Percentiles rank a stretch among this genome's conserved stretches.
Conservation (phyloP, 2,329 filamentous ascomycete genomes). For the Claviceps sp. region DNA sequence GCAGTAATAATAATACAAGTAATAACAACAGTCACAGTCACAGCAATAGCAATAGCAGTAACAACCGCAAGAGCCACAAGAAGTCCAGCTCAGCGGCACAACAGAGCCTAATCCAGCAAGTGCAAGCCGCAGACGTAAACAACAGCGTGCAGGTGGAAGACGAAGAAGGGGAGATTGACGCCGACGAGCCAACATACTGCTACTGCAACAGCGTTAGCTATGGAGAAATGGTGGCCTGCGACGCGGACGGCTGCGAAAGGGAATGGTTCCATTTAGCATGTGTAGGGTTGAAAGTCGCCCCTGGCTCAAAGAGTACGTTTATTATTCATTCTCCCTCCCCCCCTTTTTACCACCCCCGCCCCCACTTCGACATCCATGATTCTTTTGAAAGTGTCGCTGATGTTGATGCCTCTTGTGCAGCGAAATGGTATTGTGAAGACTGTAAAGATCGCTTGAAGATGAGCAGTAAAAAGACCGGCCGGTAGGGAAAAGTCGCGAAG, state of each 20-base stretch:
- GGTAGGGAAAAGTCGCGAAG: constrained; percentile 16
- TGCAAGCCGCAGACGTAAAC: constrained; percentile 19
- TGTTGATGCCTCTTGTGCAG: constrained; percentile 23
- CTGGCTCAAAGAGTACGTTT: constrained; percentile 58
- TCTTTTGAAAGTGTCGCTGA: not conserved
- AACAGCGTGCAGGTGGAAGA: constrained; percentile 26
- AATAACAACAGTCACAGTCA: not conserved
- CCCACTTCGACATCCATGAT: not conserved
- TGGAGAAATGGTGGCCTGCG: constrained; percentile 74
- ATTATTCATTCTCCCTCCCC: not conserved
- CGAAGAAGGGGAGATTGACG: constrained; percentile 47
- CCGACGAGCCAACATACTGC: constrained; percentile 62
- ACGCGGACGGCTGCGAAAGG: constrained; percentile 55
- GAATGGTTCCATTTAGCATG: constrained; percentile 81
- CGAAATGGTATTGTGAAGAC: constrained; percentile 73
- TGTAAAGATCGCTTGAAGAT: constrained; percentile 55
- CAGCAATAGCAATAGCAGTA: constrained; percentile 3
- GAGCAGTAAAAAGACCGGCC: constrained; percentile 37
- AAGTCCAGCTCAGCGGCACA: constrained; percentile 34
- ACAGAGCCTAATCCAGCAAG: constrained; percentile 19
- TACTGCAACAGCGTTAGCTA: constrained; percentile 72
- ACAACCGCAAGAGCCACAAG: constrained; percentile 44
- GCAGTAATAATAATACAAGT: not conserved
- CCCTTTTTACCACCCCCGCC: not conserved
- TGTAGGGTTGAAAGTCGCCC: constrained; percentile 65